These are phyloP conservation scores for Coemansia sp. DNA, from an alignment of 192 early-diverging fungal genomes.

Conservation along the genomic window DNA sequence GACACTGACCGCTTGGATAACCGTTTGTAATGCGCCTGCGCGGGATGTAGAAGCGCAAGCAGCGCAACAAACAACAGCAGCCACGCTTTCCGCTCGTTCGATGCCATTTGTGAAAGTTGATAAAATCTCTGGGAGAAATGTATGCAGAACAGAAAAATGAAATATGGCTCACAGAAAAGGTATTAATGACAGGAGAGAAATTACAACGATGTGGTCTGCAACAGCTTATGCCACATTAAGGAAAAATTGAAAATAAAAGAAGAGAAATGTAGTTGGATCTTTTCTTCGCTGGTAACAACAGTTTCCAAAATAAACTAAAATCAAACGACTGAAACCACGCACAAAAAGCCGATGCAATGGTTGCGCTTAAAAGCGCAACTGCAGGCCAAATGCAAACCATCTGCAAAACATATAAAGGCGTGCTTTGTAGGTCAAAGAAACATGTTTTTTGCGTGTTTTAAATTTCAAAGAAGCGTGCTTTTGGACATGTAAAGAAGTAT, in stretches of 20 bases:
- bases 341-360: too few relatives aligned
- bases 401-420: background rate
- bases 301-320: background rate
- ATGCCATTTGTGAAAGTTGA: background rate
- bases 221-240: too few relatives aligned
- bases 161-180: background rate
- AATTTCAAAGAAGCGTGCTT: background rate
- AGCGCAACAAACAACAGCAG: background rate
- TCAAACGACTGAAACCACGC: background rate
- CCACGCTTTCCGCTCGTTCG: background rate
- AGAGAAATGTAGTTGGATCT: too few relatives aligned
- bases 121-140: background rate
- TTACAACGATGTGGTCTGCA: too few relatives aligned
- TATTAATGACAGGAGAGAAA: background rate
- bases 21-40: background rate
- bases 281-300: too few relatives aligned
- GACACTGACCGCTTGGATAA: constrained; percentile 11
- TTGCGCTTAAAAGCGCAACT: background rate
- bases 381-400: background rate
- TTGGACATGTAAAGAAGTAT: background rate
- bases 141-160: background rate
- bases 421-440: background rate
- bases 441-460: background rate
- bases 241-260: too few relatives aligned
- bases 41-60: background rate